Percentiles rank a stretch among this genome's conserved stretches.
These are phyloP conservation scores for Raphanus sativus DNA, from an alignment of 345 rosid species.

Conservation along the genomic window DNA sequence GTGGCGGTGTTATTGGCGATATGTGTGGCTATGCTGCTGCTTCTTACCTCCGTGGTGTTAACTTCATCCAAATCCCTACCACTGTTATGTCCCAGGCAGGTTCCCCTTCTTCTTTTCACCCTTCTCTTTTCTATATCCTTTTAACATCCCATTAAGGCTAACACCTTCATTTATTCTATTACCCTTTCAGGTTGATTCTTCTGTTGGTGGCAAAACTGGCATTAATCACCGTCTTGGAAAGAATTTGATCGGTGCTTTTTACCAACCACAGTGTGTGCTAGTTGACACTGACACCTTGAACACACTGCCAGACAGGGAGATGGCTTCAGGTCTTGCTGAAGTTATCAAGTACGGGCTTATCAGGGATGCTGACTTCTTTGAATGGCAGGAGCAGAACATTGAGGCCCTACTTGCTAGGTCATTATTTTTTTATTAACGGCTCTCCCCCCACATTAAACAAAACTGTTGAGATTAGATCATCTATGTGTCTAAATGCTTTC, in stretches of 20 bases:
- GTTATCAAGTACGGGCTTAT: slow-evolving; percentile 95
- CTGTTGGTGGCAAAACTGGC: slow-evolving; percentile 99
- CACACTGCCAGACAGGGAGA: slow-evolving; percentile 86
- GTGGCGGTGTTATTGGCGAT: slow-evolving; percentile 98
- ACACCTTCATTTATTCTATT: neutral
- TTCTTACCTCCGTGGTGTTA: slow-evolving; percentile 92
- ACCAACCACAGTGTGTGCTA: slow-evolving; percentile 96
- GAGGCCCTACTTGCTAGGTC: slow-evolving; percentile 74
- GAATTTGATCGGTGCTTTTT: slow-evolving; percentile 96
- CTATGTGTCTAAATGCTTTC: neutral
- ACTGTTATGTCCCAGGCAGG: slow-evolving; percentile 98
- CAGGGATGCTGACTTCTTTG: slow-evolving; percentile 89
- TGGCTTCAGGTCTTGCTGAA: slow-evolving; percentile 95
- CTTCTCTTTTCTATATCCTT: too few relatives aligned
- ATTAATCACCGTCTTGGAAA: slow-evolving; percentile 91
- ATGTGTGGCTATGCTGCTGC: slow-evolving; percentile 99
- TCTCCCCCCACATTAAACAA: neutral
- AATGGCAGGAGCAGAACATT: slow-evolving; percentile 95
- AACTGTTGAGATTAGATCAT: neutral
- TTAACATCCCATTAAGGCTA: neutral
- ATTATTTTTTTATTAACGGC: neutral
- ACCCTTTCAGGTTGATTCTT: slow-evolving; percentile 79
- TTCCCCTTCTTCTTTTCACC: neutral
- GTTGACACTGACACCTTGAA: slow-evolving; percentile 84
- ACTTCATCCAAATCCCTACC: slow-evolving; percentile 96